Base-by-base conservation (phyloP, 805 yeast genomes). In the Komagataella phaffii region DNA sequence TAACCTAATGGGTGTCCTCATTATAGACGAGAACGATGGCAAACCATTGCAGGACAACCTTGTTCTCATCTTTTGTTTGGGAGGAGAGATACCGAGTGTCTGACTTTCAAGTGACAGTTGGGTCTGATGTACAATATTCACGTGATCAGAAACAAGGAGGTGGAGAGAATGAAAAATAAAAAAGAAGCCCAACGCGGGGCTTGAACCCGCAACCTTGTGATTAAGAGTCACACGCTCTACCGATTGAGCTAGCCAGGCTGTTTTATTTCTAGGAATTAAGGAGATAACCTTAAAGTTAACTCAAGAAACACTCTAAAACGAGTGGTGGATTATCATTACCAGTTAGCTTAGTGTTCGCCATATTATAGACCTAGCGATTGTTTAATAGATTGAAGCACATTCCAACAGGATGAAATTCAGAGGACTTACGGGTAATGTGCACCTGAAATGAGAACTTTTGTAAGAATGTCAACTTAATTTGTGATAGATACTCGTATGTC, bases 41-140 rank as follows among this genome's bases (percentile, higher is more conserved):
- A 60, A 66, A 53, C 73, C 66, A 51, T 76, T 58, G 57, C 81
- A 77, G 54, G 61, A 78, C 46, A 80, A 76, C 56, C 88, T 83
- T 57, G 88, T 85, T 2, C 77, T 83, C 14, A 64, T 76, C 30
- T 81, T 84, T 30, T 10, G 12, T 30, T 30, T 30, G 40, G 14
- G 12, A 10, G 40, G 14, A 30, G 40, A 30, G 12, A 4, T 30
- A 8, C 12, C 3, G 40, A 10, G 14, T 10, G 40, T 6, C 14
- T 8, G 10, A 30, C 40, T 30, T 30, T 8, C 40, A 7, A 30
- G 6, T 30, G 40, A 10, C 14, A 30, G 14, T 30, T 30, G 40
- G 40, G 40, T 14, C 14, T 30, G 40, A 30, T 30, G 40, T 30
- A 30, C 6, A 30, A 30, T 30, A 10, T 30, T 30, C 40, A 19